Percentiles rank a stretch among this genome's conserved stretches.
Evolutionary conservation across 352 stramenopile species (phyloP).

Genomic region (Stephanocyclus meneghinianus): DNA sequence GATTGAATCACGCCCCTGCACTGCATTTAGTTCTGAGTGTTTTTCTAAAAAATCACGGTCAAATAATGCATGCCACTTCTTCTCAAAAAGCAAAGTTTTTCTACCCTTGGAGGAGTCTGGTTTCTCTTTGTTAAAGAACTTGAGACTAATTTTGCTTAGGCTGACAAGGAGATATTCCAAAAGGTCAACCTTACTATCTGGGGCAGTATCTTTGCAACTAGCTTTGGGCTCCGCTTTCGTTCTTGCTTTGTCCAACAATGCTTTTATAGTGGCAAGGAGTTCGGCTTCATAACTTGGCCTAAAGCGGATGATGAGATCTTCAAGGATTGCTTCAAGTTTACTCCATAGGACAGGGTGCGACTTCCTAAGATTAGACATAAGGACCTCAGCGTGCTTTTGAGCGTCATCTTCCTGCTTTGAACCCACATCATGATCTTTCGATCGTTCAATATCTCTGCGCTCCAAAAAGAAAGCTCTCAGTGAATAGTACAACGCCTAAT

Average conservation of each 20-base stretch:
- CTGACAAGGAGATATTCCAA: slow-evolving; percentile 51
- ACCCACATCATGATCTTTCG: slow-evolving; percentile 50
- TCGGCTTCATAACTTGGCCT: slow-evolving; percentile 96
- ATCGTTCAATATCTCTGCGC: slow-evolving; percentile 88
- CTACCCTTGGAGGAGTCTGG: slow-evolving; percentile 34
- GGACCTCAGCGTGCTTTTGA: slow-evolving; percentile 62
- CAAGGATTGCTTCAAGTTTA: slow-evolving; percentile 95
- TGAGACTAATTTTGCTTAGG: slow-evolving; percentile 46
- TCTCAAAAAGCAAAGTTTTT: slow-evolving; percentile 56
- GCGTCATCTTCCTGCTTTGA: slow-evolving; percentile 41
- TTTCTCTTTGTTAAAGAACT: slow-evolving; percentile 62
- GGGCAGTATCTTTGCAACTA: slow-evolving; percentile 45
- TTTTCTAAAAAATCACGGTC: slow-evolving; percentile 75
- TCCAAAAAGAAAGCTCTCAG: slow-evolving; percentile 97
- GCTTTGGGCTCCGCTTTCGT: slow-evolving; percentile 82
- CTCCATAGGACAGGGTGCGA: slow-evolving; percentile 84
- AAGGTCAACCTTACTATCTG: slow-evolving; percentile 18
- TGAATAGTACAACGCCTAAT: slow-evolving; percentile 93
- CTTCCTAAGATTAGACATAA: slow-evolving; percentile 91
- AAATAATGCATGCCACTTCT: slow-evolving; percentile 58
- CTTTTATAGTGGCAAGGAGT: slow-evolving; percentile 92
- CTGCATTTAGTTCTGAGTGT: slow-evolving; percentile 1
- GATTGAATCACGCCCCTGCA: neutral
- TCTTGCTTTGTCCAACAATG: slow-evolving; percentile 88
- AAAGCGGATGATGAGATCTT: slow-evolving; percentile 98